phyloP scores from a whole-genome alignment of 179 eudicot species.

The Beta corolliflora region DNA sequence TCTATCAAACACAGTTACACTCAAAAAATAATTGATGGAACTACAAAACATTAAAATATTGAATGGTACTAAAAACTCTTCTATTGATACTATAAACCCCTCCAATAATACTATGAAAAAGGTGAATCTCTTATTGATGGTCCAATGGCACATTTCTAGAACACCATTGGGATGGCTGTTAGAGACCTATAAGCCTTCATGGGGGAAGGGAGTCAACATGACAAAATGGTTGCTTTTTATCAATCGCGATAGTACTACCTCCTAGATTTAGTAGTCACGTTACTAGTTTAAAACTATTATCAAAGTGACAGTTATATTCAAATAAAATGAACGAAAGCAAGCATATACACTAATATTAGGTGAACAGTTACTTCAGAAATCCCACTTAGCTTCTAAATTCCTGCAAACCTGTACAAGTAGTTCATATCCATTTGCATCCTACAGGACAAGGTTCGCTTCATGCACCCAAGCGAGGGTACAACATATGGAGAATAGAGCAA shows the following conservation, averaged over 20 bases:
- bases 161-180: too few relatives aligned
- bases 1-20: too few relatives aligned
- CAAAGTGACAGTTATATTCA: background rate
- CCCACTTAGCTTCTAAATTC: background rate
- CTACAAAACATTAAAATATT: too few relatives aligned
- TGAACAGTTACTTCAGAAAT: background rate
- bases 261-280: background rate
- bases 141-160: too few relatives aligned
- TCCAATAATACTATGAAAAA: too few relatives aligned
- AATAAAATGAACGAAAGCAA: background rate
- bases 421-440: too few relatives aligned
- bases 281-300: background rate
- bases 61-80: too few relatives aligned
- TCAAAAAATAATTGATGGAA: too few relatives aligned
- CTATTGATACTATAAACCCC: too few relatives aligned
- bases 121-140: too few relatives aligned
- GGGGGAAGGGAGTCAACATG: background rate
- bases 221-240: background rate
- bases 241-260: background rate
- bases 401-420: background rate
- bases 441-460: constrained; percentile 2
- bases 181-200: too few relatives aligned
- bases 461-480: background rate
- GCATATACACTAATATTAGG: background rate
- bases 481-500: background rate